phyloP scores from a whole-genome alignment of 345 rosid genomes.

The Geranium rotundifolium region DNA sequence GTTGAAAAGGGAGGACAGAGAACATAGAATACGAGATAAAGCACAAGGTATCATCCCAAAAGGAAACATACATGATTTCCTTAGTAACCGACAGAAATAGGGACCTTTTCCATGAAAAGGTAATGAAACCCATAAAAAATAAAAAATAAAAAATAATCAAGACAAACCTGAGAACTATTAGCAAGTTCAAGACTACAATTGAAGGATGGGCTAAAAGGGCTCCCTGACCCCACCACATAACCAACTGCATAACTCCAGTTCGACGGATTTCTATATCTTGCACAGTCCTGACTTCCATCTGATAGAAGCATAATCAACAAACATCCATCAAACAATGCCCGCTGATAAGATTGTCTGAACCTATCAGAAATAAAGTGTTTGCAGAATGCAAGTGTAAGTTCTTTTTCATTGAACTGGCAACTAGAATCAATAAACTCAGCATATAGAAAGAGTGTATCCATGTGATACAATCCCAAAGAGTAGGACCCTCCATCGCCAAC shows the following conservation, averaged over 20 bases:
- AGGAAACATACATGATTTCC: not conserved
- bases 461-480: not conserved
- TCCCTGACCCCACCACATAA: slow-evolving; percentile 72
- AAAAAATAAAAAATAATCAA: not conserved
- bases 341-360: not conserved
- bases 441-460: not conserved
- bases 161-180: slow-evolving; percentile 59
- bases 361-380: not conserved
- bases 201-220: slow-evolving; percentile 85
- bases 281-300: slow-evolving; percentile 44
- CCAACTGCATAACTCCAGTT: slow-evolving; percentile 90
- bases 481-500: not conserved
- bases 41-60: no score
- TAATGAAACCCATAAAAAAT: not conserved
- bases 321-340: slow-evolving; percentile 1
- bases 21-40: no score
- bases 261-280: slow-evolving; percentile 41
- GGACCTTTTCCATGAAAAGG: not conserved
- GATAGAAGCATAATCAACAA: slow-evolving; percentile 16
- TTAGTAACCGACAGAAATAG: not conserved
- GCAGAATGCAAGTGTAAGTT: not conserved
- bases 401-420: not conserved
- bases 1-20: no score
- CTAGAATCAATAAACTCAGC: not conserved
- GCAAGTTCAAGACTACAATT: slow-evolving; percentile 76